Evolutionary conservation across 257 asterid species (phyloP), one percentile per base, ranked within the genome.

Genomic region (Marsdenia floribunda): DNA sequence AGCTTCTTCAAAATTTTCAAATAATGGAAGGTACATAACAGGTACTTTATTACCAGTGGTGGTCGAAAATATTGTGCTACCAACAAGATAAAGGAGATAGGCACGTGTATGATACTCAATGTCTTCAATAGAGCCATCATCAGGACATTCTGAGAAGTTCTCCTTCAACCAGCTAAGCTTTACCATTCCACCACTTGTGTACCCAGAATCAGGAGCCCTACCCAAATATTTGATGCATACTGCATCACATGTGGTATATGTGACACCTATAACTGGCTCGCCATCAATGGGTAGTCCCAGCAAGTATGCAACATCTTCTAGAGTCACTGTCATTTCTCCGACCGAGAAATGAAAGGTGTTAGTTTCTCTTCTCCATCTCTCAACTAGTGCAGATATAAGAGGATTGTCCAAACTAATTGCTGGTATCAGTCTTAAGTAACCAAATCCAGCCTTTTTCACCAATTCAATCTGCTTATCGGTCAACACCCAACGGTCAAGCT

Each of bases 41-140:
- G 97, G 98, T 70, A 95, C 98, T 80, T 95, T 95, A 71, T 92
- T 95, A 68, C 99, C 99, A 16, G 99, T 95, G 40, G 98, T 95
- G 71, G 98, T 95, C 38, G 98, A 92, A 87, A 90, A 95, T 67
- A 95, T 83, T 18, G 99, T 92, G 82, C 97, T 90, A 19, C 99
- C 98, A 7, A 95, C 90, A 68, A 95, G 93, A 83, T 95, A 91
- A 79, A 95, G 96, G 80, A 92, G 96, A 85, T 92, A 92, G 46
- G 97, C 99, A 35, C 99, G 92, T 5, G 98, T 95, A 82, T 80
- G 81, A 74, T 81, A 82, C 85, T 87, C 90, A 72, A 92, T 73
- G n/a, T 87, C 96, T 83, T 87, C 92, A 26, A 73, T 59, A 11
- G 97, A 80, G 49, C 96, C 98, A 83, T 88, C 77, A 73, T 81